Evolutionary conservation across 306 rosid genomes (phyloP).

Genomic region (Vigna hirtella): DNA sequence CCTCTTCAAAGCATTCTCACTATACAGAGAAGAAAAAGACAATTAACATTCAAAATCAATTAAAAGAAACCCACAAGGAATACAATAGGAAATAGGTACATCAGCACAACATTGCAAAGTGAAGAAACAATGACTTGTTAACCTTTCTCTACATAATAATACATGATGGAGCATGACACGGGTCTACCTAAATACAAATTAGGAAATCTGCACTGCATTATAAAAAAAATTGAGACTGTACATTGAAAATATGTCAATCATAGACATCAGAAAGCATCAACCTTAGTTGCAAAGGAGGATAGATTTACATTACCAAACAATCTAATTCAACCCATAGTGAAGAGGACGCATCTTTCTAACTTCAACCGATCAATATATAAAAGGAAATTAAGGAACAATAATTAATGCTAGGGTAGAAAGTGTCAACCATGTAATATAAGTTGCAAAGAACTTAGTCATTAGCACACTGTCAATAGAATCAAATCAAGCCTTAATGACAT

Average conservation of each 20-base stretch:
- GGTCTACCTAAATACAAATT: conserved; percentile 11
- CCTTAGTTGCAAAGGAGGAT: neutral
- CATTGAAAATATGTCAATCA: neutral
- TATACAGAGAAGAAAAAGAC: conserved; percentile 43
- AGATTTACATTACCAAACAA: neutral
- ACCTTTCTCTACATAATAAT: neutral
- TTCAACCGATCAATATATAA: neutral
- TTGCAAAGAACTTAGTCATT: neutral
- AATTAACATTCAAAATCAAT: conserved; percentile 32
- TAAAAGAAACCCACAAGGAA: conserved; percentile 13
- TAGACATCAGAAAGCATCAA: neutral
- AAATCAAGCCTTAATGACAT: neutral
- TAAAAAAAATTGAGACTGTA: neutral
- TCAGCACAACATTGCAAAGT: conserved; percentile 1
- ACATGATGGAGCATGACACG: conserved; percentile 5
- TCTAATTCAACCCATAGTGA: conserved; percentile 10
- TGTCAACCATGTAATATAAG: conserved; percentile 24
- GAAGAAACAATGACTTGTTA: conserved; percentile 5
- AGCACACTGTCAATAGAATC: conserved; percentile 1
- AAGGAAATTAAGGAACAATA: conserved; percentile 1
- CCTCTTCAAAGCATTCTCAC: conserved; percentile 71
- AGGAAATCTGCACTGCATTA: conserved; percentile 11
- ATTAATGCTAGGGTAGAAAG: conserved; percentile 10
- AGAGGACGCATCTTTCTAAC: conserved; percentile 8
- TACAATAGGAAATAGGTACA: conserved; percentile 11